phyloP scores from a whole-genome alignment of 768 basidiomycete species.

The Dentipellis sp. region DNA sequence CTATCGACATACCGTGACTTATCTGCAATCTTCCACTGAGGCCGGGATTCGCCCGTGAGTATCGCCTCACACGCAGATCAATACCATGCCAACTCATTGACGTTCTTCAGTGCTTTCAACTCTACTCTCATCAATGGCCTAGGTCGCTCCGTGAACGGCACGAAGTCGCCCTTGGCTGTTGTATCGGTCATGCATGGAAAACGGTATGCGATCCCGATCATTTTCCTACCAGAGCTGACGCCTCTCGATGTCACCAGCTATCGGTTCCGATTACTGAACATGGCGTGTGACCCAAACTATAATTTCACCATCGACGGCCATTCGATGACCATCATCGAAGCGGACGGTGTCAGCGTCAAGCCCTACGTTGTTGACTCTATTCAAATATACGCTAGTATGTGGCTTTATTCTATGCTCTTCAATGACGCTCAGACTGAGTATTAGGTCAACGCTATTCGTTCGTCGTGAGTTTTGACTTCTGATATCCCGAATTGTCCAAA shows the following conservation, averaged over 20 bases:
- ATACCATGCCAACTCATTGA: neutral
- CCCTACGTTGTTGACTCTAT: conserved; percentile 28
- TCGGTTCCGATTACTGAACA: conserved; percentile 26
- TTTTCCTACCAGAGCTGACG: neutral
- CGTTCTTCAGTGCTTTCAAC: conserved; percentile 17
- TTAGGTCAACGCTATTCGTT: conserved; percentile 1
- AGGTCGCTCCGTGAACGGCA: conserved; percentile 29
- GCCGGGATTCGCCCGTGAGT: neutral
- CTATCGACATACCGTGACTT: neutral
- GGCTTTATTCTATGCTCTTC: neutral
- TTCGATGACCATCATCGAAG: conserved; percentile 33
- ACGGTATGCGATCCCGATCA: conserved; percentile 20
- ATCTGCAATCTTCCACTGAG: neutral
- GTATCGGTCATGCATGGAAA: conserved; percentile 28
- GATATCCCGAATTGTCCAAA: no score
- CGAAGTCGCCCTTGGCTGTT: conserved; percentile 26
- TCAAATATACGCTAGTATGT: conserved; percentile 23
- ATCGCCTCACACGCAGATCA: conserved; percentile 16
- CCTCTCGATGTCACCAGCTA: neutral
- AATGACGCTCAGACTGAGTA: neutral
- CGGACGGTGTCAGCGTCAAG: conserved; percentile 27
- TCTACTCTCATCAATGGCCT: conserved; percentile 36
- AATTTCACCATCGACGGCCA: conserved; percentile 27
- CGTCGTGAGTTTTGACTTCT: neutral
- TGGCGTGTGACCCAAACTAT: conserved; percentile 22